Evolutionary conservation across 2,329 filamentous ascomycete species (phyloP), one percentile per base, ranked within the genome.

Genomic region (Hymenoscyphus scutula): DNA sequence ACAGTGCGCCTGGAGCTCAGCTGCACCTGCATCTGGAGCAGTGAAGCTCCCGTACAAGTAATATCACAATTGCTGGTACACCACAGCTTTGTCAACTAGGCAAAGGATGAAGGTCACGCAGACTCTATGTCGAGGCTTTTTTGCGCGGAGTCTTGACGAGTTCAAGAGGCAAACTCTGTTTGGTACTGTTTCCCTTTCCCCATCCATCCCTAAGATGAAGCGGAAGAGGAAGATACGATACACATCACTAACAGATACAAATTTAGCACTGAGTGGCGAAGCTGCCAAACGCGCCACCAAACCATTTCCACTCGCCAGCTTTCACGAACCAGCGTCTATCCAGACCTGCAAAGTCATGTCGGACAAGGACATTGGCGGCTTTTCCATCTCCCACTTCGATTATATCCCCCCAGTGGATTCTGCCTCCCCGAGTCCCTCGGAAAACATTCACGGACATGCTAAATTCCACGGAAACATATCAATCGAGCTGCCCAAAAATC

Each of bases 401-500:
- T 74, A 67, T 66, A 65, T 72, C 5, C 67, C 73, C 19, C 69
- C 73, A 23, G 57, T 63, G 27, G 63, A 62, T 37, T 34, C 56
- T 45, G 30, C 66, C 32, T 58, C 67, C 17, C 64, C 64, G 25
- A 67, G 48, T 64, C 70, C 72, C n/a, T 65, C 68, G n/a, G 68
- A 71, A 23, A 74, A 74, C 65, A 65, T 71, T 32, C 69, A 71
- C 51, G 80, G 86, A 32, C 90, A 96, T 77, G 87, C 88, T 19
- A 85, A 89, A 64, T 99, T 98, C 79, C 87, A 93, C 77, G 95
- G 95, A 67, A 85, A 76, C 62, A 98, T 99, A 73, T 97, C 92
- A 1, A 96, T 89, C 13, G 86, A 91, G 62, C 84, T 99, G 1
- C 95, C 95, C 0, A 77, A 80, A 11, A 84, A 94, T 76, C 82